Base-by-base conservation (phyloP, 768 basidiomycete genomes). In the Agaricus bisporus region DNA sequence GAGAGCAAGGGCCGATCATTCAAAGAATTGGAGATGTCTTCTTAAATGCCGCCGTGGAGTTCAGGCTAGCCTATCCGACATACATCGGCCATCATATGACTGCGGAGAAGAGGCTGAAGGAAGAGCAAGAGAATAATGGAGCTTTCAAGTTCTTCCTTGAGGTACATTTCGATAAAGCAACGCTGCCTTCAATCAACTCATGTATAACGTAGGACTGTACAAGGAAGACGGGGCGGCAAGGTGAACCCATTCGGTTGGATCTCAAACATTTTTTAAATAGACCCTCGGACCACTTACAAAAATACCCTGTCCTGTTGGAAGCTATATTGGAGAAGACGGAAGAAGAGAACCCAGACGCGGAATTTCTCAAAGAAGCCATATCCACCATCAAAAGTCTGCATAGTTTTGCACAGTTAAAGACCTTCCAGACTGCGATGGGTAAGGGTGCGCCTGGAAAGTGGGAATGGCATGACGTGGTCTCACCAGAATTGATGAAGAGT, bases 361-460 rank as follows among this genome's bases (percentile, higher is more conserved):
- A 92, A 29, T 95, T 85, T 66, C 68, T 97, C 28, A 68, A 72
- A 17, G 87, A 90, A 64, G 91, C 94, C 0, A 85, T 90, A 51
- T 77, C 80, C 43, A 85, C 89, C 2, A 91, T 98, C 64, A 85
- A 84, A 61, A 85, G 84, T 61, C 67, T 98, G 45, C 88, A 92
- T 56, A 80, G 80, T 28, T 81, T 88, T 1, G 87, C 89, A 3
- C 88, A 91, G 67, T 70, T 97, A 17, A 79, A 85, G 63, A 91
- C 91, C 2, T 98, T 95, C 80, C 94, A 98, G 64, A 78, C 81
- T 26, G 88, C 88, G 0, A 92, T 92, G 86, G 83, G 90, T 1
- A 81, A 83, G 57, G 93, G 93, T 9, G 72, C 77, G 3, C 85
- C 86, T 1, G 80, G 78, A 0, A 92, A 88, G 67, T 84, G 89